These are phyloP conservation scores for Leccinum disarticulatum DNA, from an alignment of 768 basidiomycete species.

Conservation along the genomic window DNA sequence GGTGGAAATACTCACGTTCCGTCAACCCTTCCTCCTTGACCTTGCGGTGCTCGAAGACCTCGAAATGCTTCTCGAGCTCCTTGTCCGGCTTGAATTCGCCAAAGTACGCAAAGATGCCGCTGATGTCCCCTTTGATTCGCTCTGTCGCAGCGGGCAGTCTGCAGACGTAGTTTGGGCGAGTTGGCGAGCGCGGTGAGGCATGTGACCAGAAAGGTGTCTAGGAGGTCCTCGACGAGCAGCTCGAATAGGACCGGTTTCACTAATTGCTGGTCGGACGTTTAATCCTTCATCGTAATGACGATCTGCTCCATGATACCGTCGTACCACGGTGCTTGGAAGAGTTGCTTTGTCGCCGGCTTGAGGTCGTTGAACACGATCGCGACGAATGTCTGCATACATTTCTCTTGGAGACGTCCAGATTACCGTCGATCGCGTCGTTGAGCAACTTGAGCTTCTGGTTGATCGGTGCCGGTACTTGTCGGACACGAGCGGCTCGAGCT, in stretches of 20 bases:
- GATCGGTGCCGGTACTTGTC: conserved; percentile 87
- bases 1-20: conserved; percentile 58
- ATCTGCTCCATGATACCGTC: conserved; percentile 86
- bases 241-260: conserved; percentile 91
- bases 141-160: conserved; percentile 87
- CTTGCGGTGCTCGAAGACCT: conserved; percentile 86
- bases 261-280: conserved; percentile 90
- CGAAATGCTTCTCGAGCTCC: conserved; percentile 81
- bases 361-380: conserved; percentile 95
- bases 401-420: conserved; percentile 97
- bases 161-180: conserved; percentile 77
- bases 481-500: conserved; percentile 89
- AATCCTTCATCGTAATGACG: conserved; percentile 93
- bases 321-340: conserved; percentile 90
- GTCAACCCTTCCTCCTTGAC: conserved; percentile 84
- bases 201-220: conserved; percentile 85
- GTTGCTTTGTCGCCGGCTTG: conserved; percentile 77
- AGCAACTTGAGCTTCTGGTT: conserved; percentile 82
- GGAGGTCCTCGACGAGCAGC: conserved; percentile 86
- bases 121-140: conserved; percentile 79
- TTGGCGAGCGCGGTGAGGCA: conserved; percentile 89
- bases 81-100: conserved; percentile 69
- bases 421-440: conserved; percentile 97
- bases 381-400: conserved; percentile 92
- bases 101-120: conserved; percentile 79